These are phyloP conservation scores for Corymbia maculata DNA, from an alignment of 345 rosid species.

Conservation along the genomic window DNA sequence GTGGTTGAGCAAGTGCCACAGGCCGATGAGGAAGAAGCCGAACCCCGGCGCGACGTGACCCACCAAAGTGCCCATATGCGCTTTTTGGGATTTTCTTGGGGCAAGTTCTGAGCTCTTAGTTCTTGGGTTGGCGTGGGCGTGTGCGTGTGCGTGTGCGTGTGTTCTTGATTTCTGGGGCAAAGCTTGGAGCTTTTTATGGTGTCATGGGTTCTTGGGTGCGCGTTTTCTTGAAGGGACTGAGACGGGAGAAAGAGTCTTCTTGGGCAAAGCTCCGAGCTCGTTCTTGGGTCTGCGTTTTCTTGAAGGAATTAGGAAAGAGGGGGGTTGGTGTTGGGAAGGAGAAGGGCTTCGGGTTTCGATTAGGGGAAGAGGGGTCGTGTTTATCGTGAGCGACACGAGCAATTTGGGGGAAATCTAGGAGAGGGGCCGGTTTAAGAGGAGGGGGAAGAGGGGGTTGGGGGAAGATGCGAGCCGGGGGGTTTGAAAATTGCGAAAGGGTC, in stretches of 20 bases:
- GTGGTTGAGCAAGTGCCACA: constrained; percentile 81
- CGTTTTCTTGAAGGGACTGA: not conserved
- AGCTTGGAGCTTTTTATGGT: not conserved
- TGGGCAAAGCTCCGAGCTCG: not conserved
- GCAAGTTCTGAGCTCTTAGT: not conserved
- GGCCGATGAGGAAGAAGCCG: constrained; percentile 53
- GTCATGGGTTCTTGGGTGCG: not conserved
- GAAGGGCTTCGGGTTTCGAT: not conserved
- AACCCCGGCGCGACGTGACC: constrained; percentile 76
- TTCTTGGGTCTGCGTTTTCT: not conserved
- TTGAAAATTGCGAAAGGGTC: not conserved
- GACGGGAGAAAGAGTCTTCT: not conserved
- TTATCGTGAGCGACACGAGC: not conserved
- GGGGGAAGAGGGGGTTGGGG: not conserved
- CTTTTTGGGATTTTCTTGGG: not conserved
- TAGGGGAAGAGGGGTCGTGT: not conserved
- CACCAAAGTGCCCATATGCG: constrained; percentile 56
- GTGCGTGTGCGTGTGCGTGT: not conserved
- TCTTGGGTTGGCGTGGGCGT: not conserved
- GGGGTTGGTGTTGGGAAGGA: too few species aligned
- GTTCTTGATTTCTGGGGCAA: not conserved
- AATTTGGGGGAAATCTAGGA: not conserved
- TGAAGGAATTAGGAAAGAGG: not conserved
- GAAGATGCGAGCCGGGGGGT: not conserved
- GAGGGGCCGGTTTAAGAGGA: not conserved